A percentile compares a stretch with the other conserved stretches of the same genome.
These are phyloP conservation scores for Hansfordia pulvinata DNA, from an alignment of 2,329 filamentous ascomycete genomes.

Conservation along the genomic window DNA sequence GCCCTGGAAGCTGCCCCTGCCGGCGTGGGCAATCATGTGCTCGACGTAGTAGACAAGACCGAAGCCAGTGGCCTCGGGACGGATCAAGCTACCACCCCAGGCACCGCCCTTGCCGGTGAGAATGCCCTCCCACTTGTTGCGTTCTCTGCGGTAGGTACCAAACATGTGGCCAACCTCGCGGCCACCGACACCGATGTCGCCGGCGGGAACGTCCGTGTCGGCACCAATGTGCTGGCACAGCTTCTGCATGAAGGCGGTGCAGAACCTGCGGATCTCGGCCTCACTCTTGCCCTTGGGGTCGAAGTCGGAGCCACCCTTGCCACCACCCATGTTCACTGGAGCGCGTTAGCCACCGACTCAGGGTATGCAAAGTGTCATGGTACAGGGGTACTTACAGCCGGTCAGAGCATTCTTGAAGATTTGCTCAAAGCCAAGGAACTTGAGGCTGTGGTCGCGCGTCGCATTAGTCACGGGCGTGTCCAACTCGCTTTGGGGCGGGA, in stretches of 20 bases:
- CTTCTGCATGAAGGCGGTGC: conserved; percentile 90
- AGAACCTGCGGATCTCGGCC: conserved; percentile 95
- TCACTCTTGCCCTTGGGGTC: conserved; percentile 98
- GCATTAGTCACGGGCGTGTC: conserved; percentile 1
- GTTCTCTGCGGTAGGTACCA: conserved; percentile 78
- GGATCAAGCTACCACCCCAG: conserved; percentile 90
- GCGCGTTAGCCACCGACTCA: conserved; percentile 9
- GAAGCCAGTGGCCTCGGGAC: conserved; percentile 93
- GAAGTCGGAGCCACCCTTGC: conserved; percentile 96
- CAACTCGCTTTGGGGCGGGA: too few relatives aligned
- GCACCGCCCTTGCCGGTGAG: conserved; percentile 87
- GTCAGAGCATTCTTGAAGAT: conserved; percentile 99
- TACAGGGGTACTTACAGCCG: conserved; percentile 47
- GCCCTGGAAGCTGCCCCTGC: conserved; percentile 72
- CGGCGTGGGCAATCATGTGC: conserved; percentile 89
- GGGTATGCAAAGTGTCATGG: conserved; percentile 1
- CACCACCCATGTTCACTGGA: conserved; percentile 83
- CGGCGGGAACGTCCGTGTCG: conserved; percentile 90
- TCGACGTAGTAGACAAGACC: conserved; percentile 93
- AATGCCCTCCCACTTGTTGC: conserved; percentile 89
- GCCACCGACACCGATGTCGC: conserved; percentile 87
- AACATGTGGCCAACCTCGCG: conserved; percentile 94
- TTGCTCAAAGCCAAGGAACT: conserved; percentile 98
- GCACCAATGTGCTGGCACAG: conserved; percentile 92
- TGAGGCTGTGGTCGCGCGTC: conserved; percentile 42